A percentile compares a stretch with the other conserved stretches of the same genome.
Conservation (phyloP, 2,329 filamentous ascomycete genomes). For the Penicillium sp. region DNA sequence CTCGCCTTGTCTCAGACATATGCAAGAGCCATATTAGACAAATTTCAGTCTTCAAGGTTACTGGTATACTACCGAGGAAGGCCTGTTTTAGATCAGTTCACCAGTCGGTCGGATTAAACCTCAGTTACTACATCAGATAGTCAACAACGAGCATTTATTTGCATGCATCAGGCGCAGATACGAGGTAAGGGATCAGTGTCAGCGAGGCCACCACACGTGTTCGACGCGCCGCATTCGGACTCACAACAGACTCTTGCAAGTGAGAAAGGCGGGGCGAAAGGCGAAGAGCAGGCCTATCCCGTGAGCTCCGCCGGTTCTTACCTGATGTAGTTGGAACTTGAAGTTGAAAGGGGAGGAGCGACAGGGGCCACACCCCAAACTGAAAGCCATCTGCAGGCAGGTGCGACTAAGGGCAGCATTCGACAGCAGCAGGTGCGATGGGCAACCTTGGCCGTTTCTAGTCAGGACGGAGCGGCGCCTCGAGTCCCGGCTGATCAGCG, state of each 20-base stretch:
- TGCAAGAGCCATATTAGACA: not conserved
- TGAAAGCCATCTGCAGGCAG: not conserved
- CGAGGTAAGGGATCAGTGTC: constrained; percentile 1
- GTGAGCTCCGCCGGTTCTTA: not conserved
- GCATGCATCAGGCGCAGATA: not conserved
- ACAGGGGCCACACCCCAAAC: not conserved
- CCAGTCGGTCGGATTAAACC: not conserved
- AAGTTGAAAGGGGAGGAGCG: not conserved
- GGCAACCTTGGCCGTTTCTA: not conserved
- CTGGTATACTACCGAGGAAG: not conserved
- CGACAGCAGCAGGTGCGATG: not conserved
- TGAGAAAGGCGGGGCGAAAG: constrained; percentile 4
- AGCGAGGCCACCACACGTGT: constrained; percentile 5
- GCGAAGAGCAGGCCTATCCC: not conserved
- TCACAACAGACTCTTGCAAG: not conserved
- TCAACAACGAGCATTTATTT: not conserved
- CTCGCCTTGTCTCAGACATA: not conserved
- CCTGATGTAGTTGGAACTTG: not conserved
- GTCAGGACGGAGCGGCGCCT: not conserved
- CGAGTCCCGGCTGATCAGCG: not conserved
- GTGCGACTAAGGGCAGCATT: not conserved
- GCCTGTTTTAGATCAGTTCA: not conserved
- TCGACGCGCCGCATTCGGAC: constrained; percentile 4
- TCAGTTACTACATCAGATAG: not conserved
- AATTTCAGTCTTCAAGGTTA: not conserved